Evolutionary conservation across 306 rosid genomes (phyloP).

Genomic region (Glycine latifolia): DNA sequence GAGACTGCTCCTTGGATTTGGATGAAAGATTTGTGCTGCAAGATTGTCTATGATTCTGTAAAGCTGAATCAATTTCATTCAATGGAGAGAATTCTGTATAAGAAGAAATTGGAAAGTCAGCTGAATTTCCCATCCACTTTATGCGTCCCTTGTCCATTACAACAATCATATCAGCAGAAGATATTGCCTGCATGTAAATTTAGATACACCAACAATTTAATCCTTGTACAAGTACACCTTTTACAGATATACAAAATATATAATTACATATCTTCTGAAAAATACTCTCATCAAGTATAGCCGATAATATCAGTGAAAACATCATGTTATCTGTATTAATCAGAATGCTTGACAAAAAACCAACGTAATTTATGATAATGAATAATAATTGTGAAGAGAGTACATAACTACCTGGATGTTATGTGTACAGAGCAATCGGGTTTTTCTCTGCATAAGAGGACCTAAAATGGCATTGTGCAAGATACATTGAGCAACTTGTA

Average conservation of each 20-base stretch:
- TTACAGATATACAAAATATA: slow-evolving; percentile 23
- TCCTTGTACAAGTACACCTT: slow-evolving; percentile 9
- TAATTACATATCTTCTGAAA: slow-evolving; percentile 11
- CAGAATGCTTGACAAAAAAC: slow-evolving; percentile 32
- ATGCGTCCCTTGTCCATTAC: slow-evolving; percentile 83
- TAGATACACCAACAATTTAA: slow-evolving; percentile 36
- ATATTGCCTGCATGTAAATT: slow-evolving; percentile 70
- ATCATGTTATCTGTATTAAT: slow-evolving; percentile 1
- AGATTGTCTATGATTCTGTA: slow-evolving; percentile 53
- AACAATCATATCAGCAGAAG: slow-evolving; percentile 78
- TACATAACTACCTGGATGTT: slow-evolving; percentile 72
- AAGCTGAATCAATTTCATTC: slow-evolving; percentile 73
- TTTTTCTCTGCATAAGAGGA: slow-evolving; percentile 68
- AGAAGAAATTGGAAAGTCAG: slow-evolving; percentile 62
- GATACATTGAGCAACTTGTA: slow-evolving; percentile 86
- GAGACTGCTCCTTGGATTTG: slow-evolving; percentile 43
- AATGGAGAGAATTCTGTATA: slow-evolving; percentile 66
- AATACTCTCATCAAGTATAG: not conserved
- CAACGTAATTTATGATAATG: slow-evolving; percentile 32
- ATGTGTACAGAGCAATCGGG: slow-evolving; percentile 86
- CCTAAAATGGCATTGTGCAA: slow-evolving; percentile 80
- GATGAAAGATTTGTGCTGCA: slow-evolving; percentile 49
- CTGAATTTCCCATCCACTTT: slow-evolving; percentile 80
- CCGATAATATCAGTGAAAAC: slow-evolving; percentile 2
- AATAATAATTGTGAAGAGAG: slow-evolving; percentile 17